Evolutionary conservation across 352 stramenopile genomes (phyloP).

Genomic region (Phytophthora citricola): DNA sequence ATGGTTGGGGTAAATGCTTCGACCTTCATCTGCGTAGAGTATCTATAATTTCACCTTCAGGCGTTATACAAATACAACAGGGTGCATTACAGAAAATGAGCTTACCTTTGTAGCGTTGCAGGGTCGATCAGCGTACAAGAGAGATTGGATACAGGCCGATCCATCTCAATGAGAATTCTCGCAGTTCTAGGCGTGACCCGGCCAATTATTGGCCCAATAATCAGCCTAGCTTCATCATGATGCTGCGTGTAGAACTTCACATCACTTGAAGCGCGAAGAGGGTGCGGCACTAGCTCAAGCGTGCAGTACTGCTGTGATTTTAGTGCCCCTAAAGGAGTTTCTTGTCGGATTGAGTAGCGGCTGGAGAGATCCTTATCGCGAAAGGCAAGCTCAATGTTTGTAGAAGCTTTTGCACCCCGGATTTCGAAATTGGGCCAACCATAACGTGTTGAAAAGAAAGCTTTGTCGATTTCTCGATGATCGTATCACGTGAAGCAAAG

Average conservation of each 20-base stretch:
- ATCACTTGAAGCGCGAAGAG: conserved; percentile 33
- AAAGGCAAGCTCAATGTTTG: background rate
- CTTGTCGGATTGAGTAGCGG: conserved; percentile 27
- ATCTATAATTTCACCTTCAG: conserved; percentile 16
- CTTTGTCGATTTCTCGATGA: conserved; percentile 35
- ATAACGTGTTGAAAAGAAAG: conserved; percentile 57
- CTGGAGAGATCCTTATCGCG: conserved; percentile 6
- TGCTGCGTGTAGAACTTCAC: conserved; percentile 48
- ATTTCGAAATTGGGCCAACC: conserved; percentile 48
- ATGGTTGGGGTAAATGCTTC: conserved; percentile 62
- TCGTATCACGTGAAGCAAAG: conserved; percentile 38
- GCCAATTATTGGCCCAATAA: conserved; percentile 72
- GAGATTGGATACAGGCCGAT: conserved; percentile 45
- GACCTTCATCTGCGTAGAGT: conserved; percentile 32
- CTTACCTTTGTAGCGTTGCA: conserved; percentile 42
- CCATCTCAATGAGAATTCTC: conserved; percentile 70
- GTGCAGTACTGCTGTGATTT: conserved; percentile 51
- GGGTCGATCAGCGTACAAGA: conserved; percentile 49
- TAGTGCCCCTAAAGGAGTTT: conserved; percentile 22
- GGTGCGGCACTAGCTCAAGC: conserved; percentile 60
- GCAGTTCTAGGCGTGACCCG: conserved; percentile 57
- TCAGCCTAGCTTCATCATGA: conserved; percentile 44
- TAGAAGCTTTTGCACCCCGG: background rate
- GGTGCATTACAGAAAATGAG: background rate
- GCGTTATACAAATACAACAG: background rate